These are phyloP conservation scores for Helicocarpus griseus DNA, from an alignment of 2,329 filamentous ascomycete genomes.

Conservation along the genomic window DNA sequence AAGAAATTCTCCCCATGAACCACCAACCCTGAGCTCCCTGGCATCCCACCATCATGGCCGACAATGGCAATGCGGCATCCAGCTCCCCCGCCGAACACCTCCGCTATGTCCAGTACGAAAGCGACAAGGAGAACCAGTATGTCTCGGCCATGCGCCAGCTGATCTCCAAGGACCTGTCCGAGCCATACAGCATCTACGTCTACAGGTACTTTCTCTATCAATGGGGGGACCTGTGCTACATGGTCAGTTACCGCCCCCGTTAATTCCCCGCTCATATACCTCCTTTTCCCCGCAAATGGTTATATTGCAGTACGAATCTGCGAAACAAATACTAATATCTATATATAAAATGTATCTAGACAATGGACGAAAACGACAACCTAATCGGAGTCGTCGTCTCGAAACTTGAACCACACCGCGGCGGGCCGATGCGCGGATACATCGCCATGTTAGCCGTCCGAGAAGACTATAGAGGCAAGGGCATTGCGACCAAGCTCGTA, in stretches of 20 bases:
- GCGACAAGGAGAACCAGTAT: constrained; percentile 52
- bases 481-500: constrained; percentile 84
- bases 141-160: constrained; percentile 81
- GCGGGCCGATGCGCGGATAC: constrained; percentile 81
- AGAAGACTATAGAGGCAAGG: constrained; percentile 66
- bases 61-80: constrained; percentile 3
- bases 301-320: background rate
- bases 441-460: constrained; percentile 97
- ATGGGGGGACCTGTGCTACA: constrained; percentile 95
- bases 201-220: constrained; percentile 97
- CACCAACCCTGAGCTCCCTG: background rate
- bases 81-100: constrained; percentile 15
- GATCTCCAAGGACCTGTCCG: constrained; percentile 92
- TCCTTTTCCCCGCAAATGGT: background rate
- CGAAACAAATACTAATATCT: background rate
- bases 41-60: background rate
- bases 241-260: constrained; percentile 46
- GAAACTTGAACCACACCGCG: constrained; percentile 84
- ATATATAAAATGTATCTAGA: constrained; percentile 26
- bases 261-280: background rate
- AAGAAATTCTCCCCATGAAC: background rate
- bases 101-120: constrained; percentile 52
- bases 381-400: constrained; percentile 88
- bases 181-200: constrained; percentile 98
- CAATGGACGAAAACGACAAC: constrained; percentile 40